Conservation (phyloP, 169 alveolate species). For the Theileria annulata region DNA sequence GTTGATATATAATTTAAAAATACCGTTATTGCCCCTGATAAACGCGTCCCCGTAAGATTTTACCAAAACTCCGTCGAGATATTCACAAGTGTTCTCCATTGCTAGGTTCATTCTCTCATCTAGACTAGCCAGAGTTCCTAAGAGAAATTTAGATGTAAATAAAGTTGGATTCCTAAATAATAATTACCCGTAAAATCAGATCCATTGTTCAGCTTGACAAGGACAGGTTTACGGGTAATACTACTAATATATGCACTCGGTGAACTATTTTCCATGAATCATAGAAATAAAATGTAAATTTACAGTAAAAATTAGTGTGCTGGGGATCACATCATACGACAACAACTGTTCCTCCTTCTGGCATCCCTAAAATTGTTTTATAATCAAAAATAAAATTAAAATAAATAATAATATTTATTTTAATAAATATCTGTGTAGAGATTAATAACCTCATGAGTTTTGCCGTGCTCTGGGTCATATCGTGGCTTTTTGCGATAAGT, state of each 20-base stretch:
- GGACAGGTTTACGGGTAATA: conserved; percentile 64
- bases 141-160: not conserved
- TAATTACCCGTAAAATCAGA: conserved; percentile 62
- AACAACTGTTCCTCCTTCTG: conserved; percentile 62
- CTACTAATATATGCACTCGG: conserved; percentile 54
- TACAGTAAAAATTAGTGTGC: conserved; percentile 5
- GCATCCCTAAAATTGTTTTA: conserved; percentile 43
- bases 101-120: conserved; percentile 87
- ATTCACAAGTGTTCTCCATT: conserved; percentile 82
- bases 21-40: conserved; percentile 85
- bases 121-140: conserved; percentile 79
- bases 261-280: conserved; percentile 37
- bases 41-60: conserved; percentile 83
- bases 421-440: not conserved
- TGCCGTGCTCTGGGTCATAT: conserved; percentile 69
- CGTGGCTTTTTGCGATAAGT: conserved; percentile 70
- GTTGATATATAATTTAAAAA: not conserved
- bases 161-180: not conserved
- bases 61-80: conserved; percentile 75
- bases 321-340: conserved; percentile 44
- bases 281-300: not conserved
- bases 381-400: not conserved
- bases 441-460: conserved; percentile 62
- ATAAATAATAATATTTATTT: not conserved
- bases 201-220: conserved; percentile 74